phyloP scores from a whole-genome alignment of 1,284 basidiomycete species.

The Garcileccinum viscosum region DNA sequence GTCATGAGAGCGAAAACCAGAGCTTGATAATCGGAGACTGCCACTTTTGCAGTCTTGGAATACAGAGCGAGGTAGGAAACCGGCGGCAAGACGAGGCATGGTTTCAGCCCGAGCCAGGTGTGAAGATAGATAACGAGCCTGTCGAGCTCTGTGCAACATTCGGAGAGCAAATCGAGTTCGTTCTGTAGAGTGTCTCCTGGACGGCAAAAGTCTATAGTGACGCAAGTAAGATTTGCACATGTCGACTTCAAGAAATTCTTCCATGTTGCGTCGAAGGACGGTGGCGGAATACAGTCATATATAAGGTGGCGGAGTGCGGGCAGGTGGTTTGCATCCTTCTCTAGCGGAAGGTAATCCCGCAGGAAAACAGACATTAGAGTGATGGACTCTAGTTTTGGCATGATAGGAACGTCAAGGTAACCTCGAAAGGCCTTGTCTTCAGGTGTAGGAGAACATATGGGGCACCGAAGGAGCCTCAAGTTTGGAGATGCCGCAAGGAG shows the following conservation, averaged over 20 bases:
- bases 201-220: slow-evolving; percentile 37
- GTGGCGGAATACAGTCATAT: slow-evolving; percentile 41
- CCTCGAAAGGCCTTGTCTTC: slow-evolving; percentile 23
- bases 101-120: slow-evolving; percentile 30
- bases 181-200: slow-evolving; percentile 30
- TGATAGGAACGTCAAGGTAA: slow-evolving; percentile 34
- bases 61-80: slow-evolving; percentile 32
- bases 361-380: slow-evolving; percentile 37
- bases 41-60: slow-evolving; percentile 22
- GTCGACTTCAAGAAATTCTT: slow-evolving; percentile 33
- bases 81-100: slow-evolving; percentile 29
- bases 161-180: slow-evolving; percentile 34
- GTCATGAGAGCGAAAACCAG: slow-evolving; percentile 32
- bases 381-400: slow-evolving; percentile 35
- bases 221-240: slow-evolving; percentile 35
- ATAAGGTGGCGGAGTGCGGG: slow-evolving; percentile 39
- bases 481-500: slow-evolving; percentile 33
- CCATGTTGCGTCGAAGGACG: slow-evolving; percentile 37
- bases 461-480: slow-evolving; percentile 36
- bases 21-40: slow-evolving; percentile 19
- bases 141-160: slow-evolving; percentile 32
- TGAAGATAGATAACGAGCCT: slow-evolving; percentile 33
- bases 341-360: slow-evolving; percentile 38
- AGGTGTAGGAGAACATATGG: slow-evolving; percentile 37
- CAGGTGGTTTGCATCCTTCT: slow-evolving; percentile 35